phyloP scores from a whole-genome alignment of 129 eudicot species.

The Flaveria brownii region DNA sequence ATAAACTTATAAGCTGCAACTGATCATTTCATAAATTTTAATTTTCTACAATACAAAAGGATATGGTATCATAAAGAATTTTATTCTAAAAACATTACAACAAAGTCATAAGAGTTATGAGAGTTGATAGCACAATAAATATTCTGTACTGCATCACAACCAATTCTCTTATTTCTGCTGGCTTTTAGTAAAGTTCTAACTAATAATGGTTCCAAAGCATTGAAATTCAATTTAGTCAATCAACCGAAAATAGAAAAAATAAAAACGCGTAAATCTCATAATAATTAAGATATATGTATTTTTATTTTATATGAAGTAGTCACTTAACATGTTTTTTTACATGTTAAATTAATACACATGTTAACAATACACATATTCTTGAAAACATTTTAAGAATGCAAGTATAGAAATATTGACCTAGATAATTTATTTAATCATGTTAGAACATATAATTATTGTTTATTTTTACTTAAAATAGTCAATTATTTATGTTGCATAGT shows the following conservation, averaged over 20 bases:
- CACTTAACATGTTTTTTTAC: no score
- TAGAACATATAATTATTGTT: not conserved
- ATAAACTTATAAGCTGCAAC: no score
- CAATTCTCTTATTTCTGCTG: slow-evolving; percentile 19
- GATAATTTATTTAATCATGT: not conserved
- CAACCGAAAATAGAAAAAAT: not conserved
- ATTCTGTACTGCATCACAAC: slow-evolving; percentile 13
- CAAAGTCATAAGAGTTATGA: slow-evolving; percentile 12
- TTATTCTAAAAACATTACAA: not conserved
- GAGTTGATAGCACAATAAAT: slow-evolving; percentile 26
- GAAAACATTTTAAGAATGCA: no score
- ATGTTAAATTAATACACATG: no score
- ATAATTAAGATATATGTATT: not conserved
- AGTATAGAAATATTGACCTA: not conserved
- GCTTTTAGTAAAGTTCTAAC: slow-evolving; percentile 23
- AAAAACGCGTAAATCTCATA: not conserved
- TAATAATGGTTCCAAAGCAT: slow-evolving; percentile 21
- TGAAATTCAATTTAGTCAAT: slow-evolving; percentile 8
- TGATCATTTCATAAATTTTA: not conserved
- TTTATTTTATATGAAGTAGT: not conserved
- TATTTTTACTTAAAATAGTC: not conserved
- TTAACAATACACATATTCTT: no score
- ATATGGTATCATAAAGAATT: no score
- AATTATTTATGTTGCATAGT: no score
- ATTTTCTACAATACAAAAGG: not conserved